Base-by-base conservation (phyloP, 2,329 filamentous ascomycete species). In the Intubia oerlemansii region DNA sequence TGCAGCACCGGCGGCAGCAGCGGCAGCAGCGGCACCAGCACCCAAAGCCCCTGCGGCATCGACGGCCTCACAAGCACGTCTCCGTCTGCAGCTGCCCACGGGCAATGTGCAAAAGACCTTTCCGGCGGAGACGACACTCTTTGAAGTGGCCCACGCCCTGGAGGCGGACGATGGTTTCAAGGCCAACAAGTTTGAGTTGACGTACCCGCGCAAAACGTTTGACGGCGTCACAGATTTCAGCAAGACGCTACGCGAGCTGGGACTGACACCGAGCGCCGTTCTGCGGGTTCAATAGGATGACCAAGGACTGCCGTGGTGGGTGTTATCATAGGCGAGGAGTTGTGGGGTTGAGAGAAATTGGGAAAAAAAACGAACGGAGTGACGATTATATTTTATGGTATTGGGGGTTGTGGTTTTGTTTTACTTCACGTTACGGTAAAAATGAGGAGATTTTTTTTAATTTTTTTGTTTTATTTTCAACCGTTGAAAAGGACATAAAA, bases 231-330 rank as follows among this genome's bases (percentile, higher is more conserved):
- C 65, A 7, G 88, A 91, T 47, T 82, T 93, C 43, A 79, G 79
- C 20, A 75, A 88, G 62, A 88, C 84, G 5, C 52, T 98, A 32
- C 90, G 90, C 54, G 88, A 98, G 51, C 77, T 85, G 11, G 85
- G 84, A 0, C 53, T 93, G 35, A 72, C 85, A 4, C 88, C 88
- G 5, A 92, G 80, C 36, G 82, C 84, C n/a, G 84, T 80, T 26
- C 55, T 98, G 40, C 37, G 38, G 9, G 37, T 39, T 13, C 34
- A 36, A 26, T 41, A 32, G 18, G 14, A 4, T 15, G n/a, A n/a
- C n/a, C n/a, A n/a, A n/a, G n/a, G n/a, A n/a, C n/a, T n/a, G n/a
- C n/a, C n/a, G n/a, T n/a, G n/a, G n/a, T n/a, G n/a, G n/a, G n/a
- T n/a, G n/a, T n/a, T n/a, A n/a, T n/a, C n/a, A n/a, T n/a, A n/a